phyloP scores from a whole-genome alignment of 2,329 filamentous ascomycete species.

The Gnomoniopsis smithogilvyi region DNA sequence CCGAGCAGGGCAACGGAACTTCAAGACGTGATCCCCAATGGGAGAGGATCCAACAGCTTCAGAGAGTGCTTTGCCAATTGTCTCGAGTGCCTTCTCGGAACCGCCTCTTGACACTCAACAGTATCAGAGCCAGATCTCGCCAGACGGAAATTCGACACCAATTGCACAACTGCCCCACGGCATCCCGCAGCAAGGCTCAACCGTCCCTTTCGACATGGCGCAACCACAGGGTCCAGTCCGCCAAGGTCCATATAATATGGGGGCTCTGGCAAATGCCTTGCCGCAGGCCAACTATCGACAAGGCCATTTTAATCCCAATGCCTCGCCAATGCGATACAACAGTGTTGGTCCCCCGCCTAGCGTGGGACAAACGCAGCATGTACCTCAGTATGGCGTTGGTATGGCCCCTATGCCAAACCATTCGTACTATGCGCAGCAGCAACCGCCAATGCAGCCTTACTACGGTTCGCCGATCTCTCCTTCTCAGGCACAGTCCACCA shows the following conservation, averaged over 20 bases:
- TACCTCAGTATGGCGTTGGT: slow-evolving; percentile 33
- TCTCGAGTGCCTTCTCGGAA: slow-evolving; percentile 20
- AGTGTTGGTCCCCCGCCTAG: slow-evolving; percentile 29
- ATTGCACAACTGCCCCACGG: slow-evolving; percentile 29
- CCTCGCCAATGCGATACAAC: slow-evolving; percentile 31
- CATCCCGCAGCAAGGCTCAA: slow-evolving; percentile 36
- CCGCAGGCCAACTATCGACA: slow-evolving; percentile 38
- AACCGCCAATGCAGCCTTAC: slow-evolving; percentile 40
- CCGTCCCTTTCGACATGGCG: slow-evolving; percentile 40
- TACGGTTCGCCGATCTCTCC: slow-evolving; percentile 39
- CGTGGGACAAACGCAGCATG: slow-evolving; percentile 34
- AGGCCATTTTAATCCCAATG: slow-evolving; percentile 34
- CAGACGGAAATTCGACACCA: slow-evolving; percentile 21
- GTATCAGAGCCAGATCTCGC: slow-evolving; percentile 18
- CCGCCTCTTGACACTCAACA: slow-evolving; percentile 23
- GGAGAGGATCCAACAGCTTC: slow-evolving; percentile 25
- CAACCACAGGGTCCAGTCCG: slow-evolving; percentile 28
- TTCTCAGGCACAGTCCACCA: slow-evolving; percentile 30
- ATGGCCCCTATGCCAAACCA: slow-evolving; percentile 37
- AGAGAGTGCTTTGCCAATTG: slow-evolving; percentile 26
- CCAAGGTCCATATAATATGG: slow-evolving; percentile 45
- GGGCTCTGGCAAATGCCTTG: slow-evolving; percentile 39
- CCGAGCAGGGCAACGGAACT: neutral
- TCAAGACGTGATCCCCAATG: slow-evolving; percentile 15
- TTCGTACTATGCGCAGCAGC: slow-evolving; percentile 46